phyloP scores from a whole-genome alignment of 805 yeast species.

The Tetrapisispora fleetii region DNA sequence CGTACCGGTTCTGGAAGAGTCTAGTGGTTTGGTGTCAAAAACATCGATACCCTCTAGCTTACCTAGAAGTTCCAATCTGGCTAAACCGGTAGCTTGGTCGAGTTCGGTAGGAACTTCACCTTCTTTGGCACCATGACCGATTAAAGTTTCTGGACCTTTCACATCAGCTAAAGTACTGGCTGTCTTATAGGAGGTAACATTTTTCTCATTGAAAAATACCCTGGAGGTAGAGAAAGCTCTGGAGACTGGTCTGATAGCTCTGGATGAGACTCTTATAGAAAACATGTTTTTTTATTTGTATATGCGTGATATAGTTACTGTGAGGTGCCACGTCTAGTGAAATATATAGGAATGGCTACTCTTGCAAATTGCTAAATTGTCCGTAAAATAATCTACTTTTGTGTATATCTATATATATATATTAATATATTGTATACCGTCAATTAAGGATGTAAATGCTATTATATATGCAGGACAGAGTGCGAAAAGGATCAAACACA shows the following conservation, averaged over 20 bases:
- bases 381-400: no score
- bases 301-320: background rate
- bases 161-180: slow-evolving; percentile 69
- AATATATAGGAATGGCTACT: no score
- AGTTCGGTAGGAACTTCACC: slow-evolving; percentile 86
- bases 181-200: slow-evolving; percentile 36
- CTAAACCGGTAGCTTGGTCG: slow-evolving; percentile 97
- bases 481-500: background rate
- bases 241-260: slow-evolving; percentile 24
- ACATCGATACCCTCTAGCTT: slow-evolving; percentile 92
- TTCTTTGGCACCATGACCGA: slow-evolving; percentile 83
- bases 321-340: background rate
- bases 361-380: background rate
- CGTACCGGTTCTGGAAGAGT: slow-evolving; percentile 83
- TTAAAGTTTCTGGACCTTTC: slow-evolving; percentile 61
- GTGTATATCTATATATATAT: no score
- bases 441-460: no score
- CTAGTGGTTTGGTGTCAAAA: slow-evolving; percentile 81
- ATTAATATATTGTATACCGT: no score
- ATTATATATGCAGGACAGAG: no score
- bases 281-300: slow-evolving; percentile 26
- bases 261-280: slow-evolving; percentile 29
- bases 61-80: slow-evolving; percentile 90
- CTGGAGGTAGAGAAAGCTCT: slow-evolving; percentile 29
- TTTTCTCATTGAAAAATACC: slow-evolving; percentile 19